A percentile compares a stretch with the other conserved stretches of the same genome.
Conservation (phyloP, 805 yeast species). For the Saccharomycopsis vini region DNA sequence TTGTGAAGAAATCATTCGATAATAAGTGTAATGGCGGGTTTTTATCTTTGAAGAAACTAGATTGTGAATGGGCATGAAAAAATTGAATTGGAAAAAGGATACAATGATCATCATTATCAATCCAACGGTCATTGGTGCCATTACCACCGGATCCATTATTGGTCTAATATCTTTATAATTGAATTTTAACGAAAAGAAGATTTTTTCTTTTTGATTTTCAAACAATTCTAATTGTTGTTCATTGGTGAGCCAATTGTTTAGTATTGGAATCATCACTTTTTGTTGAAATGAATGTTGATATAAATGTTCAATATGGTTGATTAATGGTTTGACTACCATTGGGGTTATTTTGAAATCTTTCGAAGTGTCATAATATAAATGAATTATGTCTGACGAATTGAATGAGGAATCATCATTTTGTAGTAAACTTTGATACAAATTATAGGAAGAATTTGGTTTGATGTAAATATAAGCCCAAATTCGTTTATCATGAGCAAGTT, state of each 20-base stretch:
- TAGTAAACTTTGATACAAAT: conserved; percentile 23
- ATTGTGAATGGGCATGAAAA: conserved; percentile 31
- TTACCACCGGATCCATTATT: conserved; percentile 35
- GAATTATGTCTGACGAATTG: conserved; percentile 24
- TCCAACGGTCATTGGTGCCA: conserved; percentile 70
- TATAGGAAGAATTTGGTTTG: conserved; percentile 35
- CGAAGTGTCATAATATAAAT: conserved; percentile 50
- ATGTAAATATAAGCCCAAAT: conserved; percentile 61
- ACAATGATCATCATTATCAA: conserved; percentile 61
- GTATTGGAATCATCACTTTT: conserved; percentile 10
- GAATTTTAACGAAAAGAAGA: conserved; percentile 11
- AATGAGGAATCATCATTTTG: conserved; percentile 16
- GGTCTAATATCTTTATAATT: conserved; percentile 39
- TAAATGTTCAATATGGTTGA: conserved; percentile 22
- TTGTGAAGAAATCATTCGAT: conserved; percentile 43
- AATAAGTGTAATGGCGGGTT: conserved; percentile 38
- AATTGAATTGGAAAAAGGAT: conserved; percentile 61
- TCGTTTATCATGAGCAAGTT: conserved; percentile 28
- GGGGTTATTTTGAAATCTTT: conserved; percentile 47
- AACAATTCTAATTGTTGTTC: conserved; percentile 3
- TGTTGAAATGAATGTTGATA: conserved; percentile 13
- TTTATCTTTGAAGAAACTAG: conserved; percentile 30
- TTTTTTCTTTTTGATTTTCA: conserved; percentile 1
- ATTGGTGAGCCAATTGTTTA: conserved; percentile 10
- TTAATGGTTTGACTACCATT: conserved; percentile 36